Percentiles rank a stretch among this genome's conserved stretches.
Conservation (phyloP, 2,329 filamentous ascomycete species). For the Talaromyces sp. region DNA sequence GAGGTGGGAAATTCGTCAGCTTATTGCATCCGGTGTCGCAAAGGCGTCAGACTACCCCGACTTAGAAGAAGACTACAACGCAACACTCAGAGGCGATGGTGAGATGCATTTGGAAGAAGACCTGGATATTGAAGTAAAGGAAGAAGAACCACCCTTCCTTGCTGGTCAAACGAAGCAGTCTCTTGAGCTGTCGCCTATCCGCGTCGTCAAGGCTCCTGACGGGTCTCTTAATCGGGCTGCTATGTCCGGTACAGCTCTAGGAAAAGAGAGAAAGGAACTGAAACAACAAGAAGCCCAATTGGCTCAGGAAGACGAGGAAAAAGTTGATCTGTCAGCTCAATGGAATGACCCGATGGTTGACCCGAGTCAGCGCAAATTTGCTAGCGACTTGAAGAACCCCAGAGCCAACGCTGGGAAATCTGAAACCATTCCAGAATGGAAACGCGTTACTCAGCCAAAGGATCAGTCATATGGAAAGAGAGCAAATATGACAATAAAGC, state of each 20-base stretch:
- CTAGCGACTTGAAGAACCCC: constrained; percentile 71
- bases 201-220: constrained; percentile 94
- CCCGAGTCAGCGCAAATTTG: constrained; percentile 80
- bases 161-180: constrained; percentile 96
- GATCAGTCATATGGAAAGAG: constrained; percentile 79
- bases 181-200: constrained; percentile 87
- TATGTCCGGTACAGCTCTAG: constrained; percentile 82
- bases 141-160: constrained; percentile 94
- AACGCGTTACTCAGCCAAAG: constrained; percentile 72
- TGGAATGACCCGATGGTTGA: constrained; percentile 97
- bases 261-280: constrained; percentile 84
- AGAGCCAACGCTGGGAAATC: constrained; percentile 55
- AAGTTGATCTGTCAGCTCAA: constrained; percentile 68
- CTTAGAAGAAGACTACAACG: constrained; percentile 88
- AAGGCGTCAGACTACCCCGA: constrained; percentile 93
- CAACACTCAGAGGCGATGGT: constrained; percentile 77
- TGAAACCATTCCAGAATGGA: constrained; percentile 79
- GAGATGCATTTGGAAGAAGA: constrained; percentile 93
- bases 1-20: constrained; percentile 92
- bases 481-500: constrained; percentile 87
- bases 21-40: constrained; percentile 90
- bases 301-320: constrained; percentile 56
- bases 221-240: constrained; percentile 96
- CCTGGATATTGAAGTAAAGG: constrained; percentile 91
- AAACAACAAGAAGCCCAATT: constrained; percentile 84